A percentile compares a stretch with the other conserved stretches of the same genome.
These are phyloP conservation scores for Ilyonectria robusta DNA, from an alignment of 2,329 filamentous ascomycete genomes.

Conservation along the genomic window DNA sequence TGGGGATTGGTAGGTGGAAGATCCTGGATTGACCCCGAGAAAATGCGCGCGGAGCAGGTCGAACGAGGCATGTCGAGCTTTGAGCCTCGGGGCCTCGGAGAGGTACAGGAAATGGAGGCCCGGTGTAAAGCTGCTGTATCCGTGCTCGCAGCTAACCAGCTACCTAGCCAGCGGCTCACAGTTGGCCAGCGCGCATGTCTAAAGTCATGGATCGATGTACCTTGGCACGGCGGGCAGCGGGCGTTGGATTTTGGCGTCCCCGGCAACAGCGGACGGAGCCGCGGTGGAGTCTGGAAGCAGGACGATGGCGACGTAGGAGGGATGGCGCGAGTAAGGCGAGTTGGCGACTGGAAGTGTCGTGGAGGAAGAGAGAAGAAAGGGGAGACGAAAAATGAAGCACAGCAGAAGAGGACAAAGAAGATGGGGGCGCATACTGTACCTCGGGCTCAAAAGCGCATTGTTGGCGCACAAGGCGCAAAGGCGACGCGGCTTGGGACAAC, in stretches of 20 bases:
- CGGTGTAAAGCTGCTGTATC: constrained; percentile 8
- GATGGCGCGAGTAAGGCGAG: constrained; percentile 25
- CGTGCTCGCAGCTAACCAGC: constrained; percentile 7
- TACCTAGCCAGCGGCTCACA: constrained; percentile 5
- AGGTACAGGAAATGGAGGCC: constrained; percentile 15
- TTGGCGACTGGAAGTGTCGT: neutral
- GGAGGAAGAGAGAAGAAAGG: neutral
- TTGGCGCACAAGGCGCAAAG: constrained; percentile 17
- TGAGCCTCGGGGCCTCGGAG: constrained; percentile 19
- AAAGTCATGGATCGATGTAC: constrained; percentile 12
- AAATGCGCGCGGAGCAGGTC: constrained; percentile 35
- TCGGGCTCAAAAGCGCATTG: constrained; percentile 16
- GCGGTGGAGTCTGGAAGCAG: constrained; percentile 29
- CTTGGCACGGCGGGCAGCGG: constrained; percentile 19
- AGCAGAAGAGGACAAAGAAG: constrained; percentile 14
- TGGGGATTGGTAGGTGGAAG: constrained; percentile 26
- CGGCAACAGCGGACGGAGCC: constrained; percentile 30
- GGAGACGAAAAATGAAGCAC: neutral
- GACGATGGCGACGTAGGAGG: constrained; percentile 19
- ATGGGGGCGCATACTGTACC: constrained; percentile 25
- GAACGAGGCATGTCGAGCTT: constrained; percentile 25
- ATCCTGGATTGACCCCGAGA: constrained; percentile 26
- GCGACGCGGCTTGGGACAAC: constrained; percentile 22
- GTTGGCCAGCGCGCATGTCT: constrained; percentile 5
- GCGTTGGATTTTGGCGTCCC: constrained; percentile 24